A percentile compares a stretch with the other conserved stretches of the same genome.
phyloP scores from a whole-genome alignment of 2,329 filamentous ascomycete species.

The Tolypocladium tundrense region DNA sequence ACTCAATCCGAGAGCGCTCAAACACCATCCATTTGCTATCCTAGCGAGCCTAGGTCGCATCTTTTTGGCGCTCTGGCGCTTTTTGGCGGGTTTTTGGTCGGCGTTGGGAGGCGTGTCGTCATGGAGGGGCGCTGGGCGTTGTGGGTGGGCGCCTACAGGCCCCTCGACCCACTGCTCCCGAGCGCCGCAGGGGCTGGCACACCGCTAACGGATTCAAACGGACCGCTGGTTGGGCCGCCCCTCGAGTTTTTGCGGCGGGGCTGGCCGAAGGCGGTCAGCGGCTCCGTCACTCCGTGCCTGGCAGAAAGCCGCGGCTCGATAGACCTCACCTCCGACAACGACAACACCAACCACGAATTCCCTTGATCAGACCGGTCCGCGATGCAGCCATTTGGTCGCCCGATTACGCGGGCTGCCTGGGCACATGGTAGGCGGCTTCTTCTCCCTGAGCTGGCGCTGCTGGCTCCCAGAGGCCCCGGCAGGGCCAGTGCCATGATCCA shows the following conservation, averaged over 20 bases:
- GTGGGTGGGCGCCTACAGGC: constrained; percentile 1
- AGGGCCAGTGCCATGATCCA: neutral
- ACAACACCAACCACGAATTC: constrained; percentile 2
- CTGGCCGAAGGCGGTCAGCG: constrained; percentile 6
- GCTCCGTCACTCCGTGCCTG: neutral
- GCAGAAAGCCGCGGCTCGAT: neutral
- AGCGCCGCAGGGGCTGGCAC: neutral
- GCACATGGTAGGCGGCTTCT: constrained; percentile 16
- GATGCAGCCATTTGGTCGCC: constrained; percentile 26
- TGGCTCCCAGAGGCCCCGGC: neutral
- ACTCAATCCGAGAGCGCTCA: neutral
- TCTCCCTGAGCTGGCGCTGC: constrained; percentile 4
- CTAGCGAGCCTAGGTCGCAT: neutral
- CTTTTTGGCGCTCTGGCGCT: neutral
- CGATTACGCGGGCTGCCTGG: constrained; percentile 18
- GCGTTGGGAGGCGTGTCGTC: constrained; percentile 5
- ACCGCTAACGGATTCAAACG: neutral
- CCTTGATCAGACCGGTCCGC: constrained; percentile 1
- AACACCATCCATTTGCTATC: neutral
- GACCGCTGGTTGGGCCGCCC: neutral
- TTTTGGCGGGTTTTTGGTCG: neutral
- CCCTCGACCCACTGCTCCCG: neutral
- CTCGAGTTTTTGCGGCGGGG: neutral
- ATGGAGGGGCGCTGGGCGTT: constrained; percentile 4
- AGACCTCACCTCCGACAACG: neutral